Conservation (phyloP, 2,329 filamentous ascomycete genomes). For the Byssothecium circinans region DNA sequence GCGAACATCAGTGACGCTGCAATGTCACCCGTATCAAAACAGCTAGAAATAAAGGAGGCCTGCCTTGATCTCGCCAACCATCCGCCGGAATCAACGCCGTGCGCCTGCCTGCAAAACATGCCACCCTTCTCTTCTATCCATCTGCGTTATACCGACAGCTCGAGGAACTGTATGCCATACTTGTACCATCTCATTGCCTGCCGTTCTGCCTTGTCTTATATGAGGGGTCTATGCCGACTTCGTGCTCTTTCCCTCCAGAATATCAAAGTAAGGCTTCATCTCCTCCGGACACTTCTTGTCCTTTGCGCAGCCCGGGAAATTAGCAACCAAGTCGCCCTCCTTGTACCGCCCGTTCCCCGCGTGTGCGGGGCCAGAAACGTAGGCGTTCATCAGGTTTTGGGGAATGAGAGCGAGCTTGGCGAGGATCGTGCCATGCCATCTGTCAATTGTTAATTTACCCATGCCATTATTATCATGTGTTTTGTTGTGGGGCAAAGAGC, state of each 20-base stretch:
- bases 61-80: neutral
- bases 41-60: neutral
- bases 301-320: conserved; percentile 71
- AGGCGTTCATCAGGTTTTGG: conserved; percentile 80
- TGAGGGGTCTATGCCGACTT: neutral
- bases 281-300: conserved; percentile 69
- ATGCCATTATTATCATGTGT: neutral
- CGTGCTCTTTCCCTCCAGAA: conserved; percentile 28
- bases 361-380: conserved; percentile 52
- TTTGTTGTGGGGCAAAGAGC: too few relatives aligned
- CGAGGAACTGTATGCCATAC: too few relatives aligned
- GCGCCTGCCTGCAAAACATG: neutral
- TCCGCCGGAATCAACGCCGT: neutral
- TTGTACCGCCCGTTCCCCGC: conserved; percentile 63
- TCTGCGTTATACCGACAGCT: neutral
- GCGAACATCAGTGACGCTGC: neutral
- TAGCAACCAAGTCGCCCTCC: conserved; percentile 81
- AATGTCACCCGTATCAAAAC: neutral
- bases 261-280: conserved; percentile 57
- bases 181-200: neutral
- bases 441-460: conserved; percentile 44
- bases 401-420: conserved; percentile 89
- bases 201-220: neutral
- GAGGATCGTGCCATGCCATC: conserved; percentile 96
- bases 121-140: neutral